Base-by-base conservation (phyloP, 2,329 filamentous ascomycete species). In the Fonsecaea multimorphosa region DNA sequence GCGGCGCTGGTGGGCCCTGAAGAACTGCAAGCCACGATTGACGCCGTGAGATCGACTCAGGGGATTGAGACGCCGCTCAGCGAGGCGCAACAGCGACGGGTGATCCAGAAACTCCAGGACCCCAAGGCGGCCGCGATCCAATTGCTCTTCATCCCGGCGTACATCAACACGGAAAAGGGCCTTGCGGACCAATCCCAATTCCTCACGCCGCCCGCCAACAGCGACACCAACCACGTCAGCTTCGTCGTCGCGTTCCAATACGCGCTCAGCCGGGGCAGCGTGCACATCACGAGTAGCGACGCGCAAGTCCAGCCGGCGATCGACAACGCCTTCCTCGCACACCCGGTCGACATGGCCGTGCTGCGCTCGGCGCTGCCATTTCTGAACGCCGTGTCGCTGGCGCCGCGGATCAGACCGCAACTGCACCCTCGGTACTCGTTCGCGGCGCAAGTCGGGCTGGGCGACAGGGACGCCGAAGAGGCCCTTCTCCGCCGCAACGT, bases 191-290 rank as follows among this genome's bases (percentile, higher is more conserved):
- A 58, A 38, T 49, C 53, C 22, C 38, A 58, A 6, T 64, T 64
- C 61, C 29, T 64, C 32, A 12, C 19, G 9, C 61, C 61, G 3
- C 40, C 24, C 3, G 19, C 54, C 9, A 58, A 31, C 29, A 31
- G 27, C 40, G 55, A 55, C 12, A 64, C 58, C 55, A 64, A 64
- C 56, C 61, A 64, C 44, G 46, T 64, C 44, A 58, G 54, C 29
- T 19, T 53, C 16, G 56, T 64, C 16, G 52, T 19, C 12, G 61
- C 61, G 24, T 54, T 54, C 29, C 61, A 64, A 16, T 64, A 85
- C 71, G 82, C 84, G 0, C 83, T 84, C 38, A 82, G 81, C 0
- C 75, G 76, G 2, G 84, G 84, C 0, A 80, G 76, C 1, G 75
- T 85, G 11, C 83, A 86, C 64, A 78, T 85, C 52, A 64, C 61